Evolutionary conservation across 257 asterid genomes (phyloP).

Genomic region (Forsythia suspensa): DNA sequence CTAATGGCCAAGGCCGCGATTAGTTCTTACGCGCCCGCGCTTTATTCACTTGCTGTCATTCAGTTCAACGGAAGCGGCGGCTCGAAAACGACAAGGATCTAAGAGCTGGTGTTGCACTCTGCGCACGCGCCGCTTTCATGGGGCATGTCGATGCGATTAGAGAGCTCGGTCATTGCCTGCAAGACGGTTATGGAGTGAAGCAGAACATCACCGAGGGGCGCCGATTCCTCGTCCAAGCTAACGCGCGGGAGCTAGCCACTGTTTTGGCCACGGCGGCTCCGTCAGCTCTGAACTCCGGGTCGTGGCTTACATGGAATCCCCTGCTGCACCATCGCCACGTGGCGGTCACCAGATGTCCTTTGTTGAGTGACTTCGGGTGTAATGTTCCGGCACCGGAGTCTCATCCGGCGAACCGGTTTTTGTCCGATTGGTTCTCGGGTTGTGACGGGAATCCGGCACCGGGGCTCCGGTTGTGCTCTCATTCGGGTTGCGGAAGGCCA

Average conservation of each 20-base stretch:
- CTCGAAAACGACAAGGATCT: constrained; percentile 82
- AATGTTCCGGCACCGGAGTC: constrained; percentile 80
- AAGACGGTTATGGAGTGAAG: constrained; percentile 96
- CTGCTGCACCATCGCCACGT: constrained; percentile 38
- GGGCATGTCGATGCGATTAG: constrained; percentile 95
- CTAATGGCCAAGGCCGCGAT: constrained; percentile 97
- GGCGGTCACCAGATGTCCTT: constrained; percentile 52
- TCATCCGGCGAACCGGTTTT: constrained; percentile 70
- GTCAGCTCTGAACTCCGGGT: constrained; percentile 45
- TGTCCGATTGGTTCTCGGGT: constrained; percentile 68
- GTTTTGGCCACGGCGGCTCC: constrained; percentile 59
- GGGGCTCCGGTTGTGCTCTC: constrained; percentile 77
- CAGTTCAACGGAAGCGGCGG: constrained; percentile 99
- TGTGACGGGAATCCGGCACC: constrained; percentile 37
- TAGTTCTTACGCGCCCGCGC: constrained; percentile 81
- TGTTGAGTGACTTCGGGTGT: constrained; percentile 89
- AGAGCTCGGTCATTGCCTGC: constrained; percentile 97
- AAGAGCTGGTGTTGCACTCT: constrained; percentile 85
- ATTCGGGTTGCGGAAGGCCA: constrained; percentile 87
- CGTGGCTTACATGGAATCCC: constrained; percentile 65
- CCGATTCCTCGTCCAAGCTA: constrained; percentile 83
- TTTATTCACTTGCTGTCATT: constrained; percentile 83
- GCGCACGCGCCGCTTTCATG: constrained; percentile 91
- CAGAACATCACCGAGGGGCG: constrained; percentile 87
- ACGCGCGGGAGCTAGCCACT: constrained; percentile 92